These are phyloP conservation scores for Vinca minor DNA, from an alignment of 257 asterid species.

Conservation along the genomic window DNA sequence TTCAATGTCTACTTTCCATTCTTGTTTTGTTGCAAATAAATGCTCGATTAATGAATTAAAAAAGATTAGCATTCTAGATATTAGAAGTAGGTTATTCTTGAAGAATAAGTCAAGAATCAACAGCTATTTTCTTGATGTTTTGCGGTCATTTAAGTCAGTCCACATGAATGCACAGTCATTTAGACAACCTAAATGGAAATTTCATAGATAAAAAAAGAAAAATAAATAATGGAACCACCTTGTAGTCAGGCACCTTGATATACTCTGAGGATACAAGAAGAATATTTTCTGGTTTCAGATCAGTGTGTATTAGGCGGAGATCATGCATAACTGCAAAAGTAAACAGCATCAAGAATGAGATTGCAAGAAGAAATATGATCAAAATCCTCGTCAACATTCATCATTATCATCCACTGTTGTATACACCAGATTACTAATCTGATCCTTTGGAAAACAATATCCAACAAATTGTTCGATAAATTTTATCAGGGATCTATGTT, in stretches of 20 bases:
- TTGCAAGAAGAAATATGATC: background rate
- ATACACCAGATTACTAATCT: background rate
- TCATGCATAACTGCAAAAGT: constrained; percentile 76
- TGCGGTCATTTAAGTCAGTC: background rate
- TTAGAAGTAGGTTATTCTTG: too few species aligned
- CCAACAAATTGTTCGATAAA: background rate
- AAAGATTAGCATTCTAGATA: too few species aligned
- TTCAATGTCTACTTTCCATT: background rate
- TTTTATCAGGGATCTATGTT: background rate
- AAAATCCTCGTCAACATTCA: background rate
- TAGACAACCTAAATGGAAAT: background rate
- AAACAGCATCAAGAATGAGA: constrained; percentile 19
- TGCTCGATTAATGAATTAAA: background rate
- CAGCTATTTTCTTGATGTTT: background rate
- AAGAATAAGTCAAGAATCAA: background rate
- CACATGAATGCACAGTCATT: background rate
- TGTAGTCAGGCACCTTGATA: constrained; percentile 64
- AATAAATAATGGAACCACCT: constrained; percentile 51
- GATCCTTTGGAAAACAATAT: background rate
- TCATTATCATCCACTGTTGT: background rate
- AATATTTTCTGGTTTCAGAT: constrained; percentile 80
- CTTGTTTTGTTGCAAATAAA: background rate
- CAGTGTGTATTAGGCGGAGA: constrained; percentile 75
- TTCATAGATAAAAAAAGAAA: background rate
- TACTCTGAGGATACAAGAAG: constrained; percentile 79